A percentile compares a stretch with the other conserved stretches of the same genome.
Evolutionary conservation across 2,329 filamentous ascomycete species (phyloP).

Genomic region (Neoscytalidium dimidiatum): DNA sequence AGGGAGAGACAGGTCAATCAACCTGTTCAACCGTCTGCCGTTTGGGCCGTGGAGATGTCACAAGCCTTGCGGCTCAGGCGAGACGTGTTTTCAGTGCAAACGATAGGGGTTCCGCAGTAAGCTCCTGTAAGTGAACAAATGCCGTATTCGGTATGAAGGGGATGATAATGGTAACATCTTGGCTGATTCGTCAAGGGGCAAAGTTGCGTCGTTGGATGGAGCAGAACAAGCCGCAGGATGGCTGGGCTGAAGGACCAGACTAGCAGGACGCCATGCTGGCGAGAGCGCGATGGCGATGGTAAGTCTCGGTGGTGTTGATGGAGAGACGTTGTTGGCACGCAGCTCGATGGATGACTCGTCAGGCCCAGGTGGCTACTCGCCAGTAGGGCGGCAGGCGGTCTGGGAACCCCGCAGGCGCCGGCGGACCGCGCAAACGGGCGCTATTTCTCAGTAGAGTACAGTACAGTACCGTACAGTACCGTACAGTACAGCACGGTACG

Average conservation of each 20-base stretch:
- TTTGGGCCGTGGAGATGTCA: not conserved
- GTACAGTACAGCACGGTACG: too few relatives aligned
- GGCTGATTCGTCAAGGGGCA: constrained; percentile 27
- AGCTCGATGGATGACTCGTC: constrained; percentile 3
- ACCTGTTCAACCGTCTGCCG: not conserved
- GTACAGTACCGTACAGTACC: too few relatives aligned
- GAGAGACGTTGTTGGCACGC: not conserved
- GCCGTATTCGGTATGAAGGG: constrained; percentile 47
- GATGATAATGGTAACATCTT: constrained; percentile 55
- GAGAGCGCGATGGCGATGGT: not conserved
- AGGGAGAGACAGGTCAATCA: not conserved
- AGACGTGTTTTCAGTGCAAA: not conserved
- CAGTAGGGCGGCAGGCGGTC: not conserved
- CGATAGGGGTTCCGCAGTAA: not conserved
- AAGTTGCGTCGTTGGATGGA: not conserved
- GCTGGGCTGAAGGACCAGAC: not conserved
- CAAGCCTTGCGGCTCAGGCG: not conserved
- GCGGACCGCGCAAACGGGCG: too few relatives aligned
- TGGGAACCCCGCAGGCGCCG: not conserved
- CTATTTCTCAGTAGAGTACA: too few relatives aligned
- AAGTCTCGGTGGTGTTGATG: constrained; percentile 1
- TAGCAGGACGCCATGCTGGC: constrained; percentile 7
- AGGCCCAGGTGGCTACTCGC: not conserved
- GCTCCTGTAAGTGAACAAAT: not conserved
- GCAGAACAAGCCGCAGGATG: not conserved